Conservation (phyloP, 441 rosid species). For the Lepidium campestre region DNA sequence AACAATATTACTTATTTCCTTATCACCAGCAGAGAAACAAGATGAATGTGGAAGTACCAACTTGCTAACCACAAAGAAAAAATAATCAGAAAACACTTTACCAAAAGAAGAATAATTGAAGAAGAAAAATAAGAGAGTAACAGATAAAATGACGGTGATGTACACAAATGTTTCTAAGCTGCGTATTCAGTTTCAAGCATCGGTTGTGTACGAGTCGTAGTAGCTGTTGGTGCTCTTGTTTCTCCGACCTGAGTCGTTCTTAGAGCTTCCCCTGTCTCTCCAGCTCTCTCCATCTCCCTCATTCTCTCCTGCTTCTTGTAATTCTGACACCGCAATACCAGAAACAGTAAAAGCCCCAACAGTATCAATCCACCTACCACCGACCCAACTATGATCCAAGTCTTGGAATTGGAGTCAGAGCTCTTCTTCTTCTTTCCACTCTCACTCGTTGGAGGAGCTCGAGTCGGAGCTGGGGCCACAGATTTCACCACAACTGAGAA, state of each 20-base stretch:
- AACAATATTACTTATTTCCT: slow-evolving; percentile 27
- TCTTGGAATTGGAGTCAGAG: slow-evolving; percentile 35
- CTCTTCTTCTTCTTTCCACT: slow-evolving; percentile 1
- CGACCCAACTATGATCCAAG: slow-evolving; percentile 70
- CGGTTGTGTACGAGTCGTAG: slow-evolving; percentile 81
- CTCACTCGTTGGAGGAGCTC: slow-evolving; percentile 26
- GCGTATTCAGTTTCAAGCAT: slow-evolving; percentile 79
- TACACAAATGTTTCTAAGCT: slow-evolving; percentile 37
- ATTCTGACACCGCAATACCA: slow-evolving; percentile 50
- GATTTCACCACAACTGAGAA: slow-evolving; percentile 80
- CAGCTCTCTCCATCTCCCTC: slow-evolving; percentile 83
- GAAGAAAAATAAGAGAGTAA: slow-evolving; percentile 29
- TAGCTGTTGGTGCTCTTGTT: slow-evolving; percentile 72
- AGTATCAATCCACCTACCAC: slow-evolving; percentile 67
- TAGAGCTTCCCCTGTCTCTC: slow-evolving; percentile 84
- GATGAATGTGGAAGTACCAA: slow-evolving; percentile 21
- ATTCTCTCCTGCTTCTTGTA: slow-evolving; percentile 59
- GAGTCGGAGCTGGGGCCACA: slow-evolving; percentile 42
- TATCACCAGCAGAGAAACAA: slow-evolving; percentile 26
- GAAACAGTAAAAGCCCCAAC: slow-evolving; percentile 40
- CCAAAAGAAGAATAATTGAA: slow-evolving; percentile 28
- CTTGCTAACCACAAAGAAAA: slow-evolving; percentile 27
- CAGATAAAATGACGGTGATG: slow-evolving; percentile 12
- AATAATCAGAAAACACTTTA: slow-evolving; percentile 29
- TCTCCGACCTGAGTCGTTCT: slow-evolving; percentile 65